phyloP scores from a whole-genome alignment of 495 filamentous ascomycete genomes.

The Neurospora pannonica region DNA sequence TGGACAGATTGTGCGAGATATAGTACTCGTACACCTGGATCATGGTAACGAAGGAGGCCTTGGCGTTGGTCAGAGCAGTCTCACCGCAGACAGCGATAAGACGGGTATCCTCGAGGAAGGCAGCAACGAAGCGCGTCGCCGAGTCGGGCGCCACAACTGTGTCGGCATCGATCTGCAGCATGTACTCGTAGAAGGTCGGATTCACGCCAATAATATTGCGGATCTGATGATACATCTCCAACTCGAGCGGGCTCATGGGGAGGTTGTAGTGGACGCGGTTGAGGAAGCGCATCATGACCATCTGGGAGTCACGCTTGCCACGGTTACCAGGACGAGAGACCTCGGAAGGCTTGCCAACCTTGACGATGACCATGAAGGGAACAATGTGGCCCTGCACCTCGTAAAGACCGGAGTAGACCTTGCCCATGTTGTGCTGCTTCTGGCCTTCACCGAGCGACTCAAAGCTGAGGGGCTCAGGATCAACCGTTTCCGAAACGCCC shows the following conservation, averaged over 20 bases:
- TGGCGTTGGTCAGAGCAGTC: conserved; percentile 85
- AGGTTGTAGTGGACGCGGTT: conserved; percentile 96
- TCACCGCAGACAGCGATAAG: conserved; percentile 92
- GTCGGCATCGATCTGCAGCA: conserved; percentile 95
- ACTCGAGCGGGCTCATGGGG: conserved; percentile 89
- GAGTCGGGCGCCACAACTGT: conserved; percentile 89
- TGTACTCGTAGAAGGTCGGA: conserved; percentile 95
- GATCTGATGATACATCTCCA: conserved; percentile 99
- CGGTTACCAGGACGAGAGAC: conserved; percentile 94
- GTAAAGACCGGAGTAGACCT: conserved; percentile 95
- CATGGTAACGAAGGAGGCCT: conserved; percentile 90
- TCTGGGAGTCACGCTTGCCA: conserved; percentile 98
- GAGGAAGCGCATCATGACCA: conserved; percentile 95
- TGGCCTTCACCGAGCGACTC: conserved; percentile 92
- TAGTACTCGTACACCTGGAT: conserved; percentile 99
- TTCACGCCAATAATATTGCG: conserved; percentile 98
- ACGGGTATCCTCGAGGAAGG: conserved; percentile 84
- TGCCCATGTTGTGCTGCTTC: conserved; percentile 99
- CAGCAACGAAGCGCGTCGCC: conserved; percentile 82
- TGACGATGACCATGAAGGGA: conserved; percentile 93
- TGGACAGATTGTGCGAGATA: conserved; percentile 95
- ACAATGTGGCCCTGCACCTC: conserved; percentile 98
- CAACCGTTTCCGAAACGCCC: conserved; percentile 83
- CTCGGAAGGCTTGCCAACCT: conserved; percentile 94
- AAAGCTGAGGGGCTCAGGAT: conserved; percentile 96